These are phyloP conservation scores for Phytopythium cucurbitacearum DNA, from an alignment of 352 stramenopile species.

Conservation along the genomic window DNA sequence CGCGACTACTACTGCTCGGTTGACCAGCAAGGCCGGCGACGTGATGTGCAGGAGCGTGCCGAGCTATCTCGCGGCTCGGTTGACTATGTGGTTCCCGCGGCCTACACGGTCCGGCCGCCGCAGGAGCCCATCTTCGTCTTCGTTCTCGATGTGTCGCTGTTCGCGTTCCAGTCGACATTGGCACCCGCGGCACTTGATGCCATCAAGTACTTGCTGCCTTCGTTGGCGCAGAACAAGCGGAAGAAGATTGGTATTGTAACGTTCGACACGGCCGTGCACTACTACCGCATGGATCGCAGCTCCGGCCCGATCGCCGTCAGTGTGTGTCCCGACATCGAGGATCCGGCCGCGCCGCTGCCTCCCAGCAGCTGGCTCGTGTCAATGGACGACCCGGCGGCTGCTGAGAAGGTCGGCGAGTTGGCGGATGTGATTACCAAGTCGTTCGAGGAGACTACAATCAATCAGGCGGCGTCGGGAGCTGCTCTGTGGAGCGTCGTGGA, in stretches of 20 bases:
- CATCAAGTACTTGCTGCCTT: conserved; percentile 77
- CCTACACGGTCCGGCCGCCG: conserved; percentile 79
- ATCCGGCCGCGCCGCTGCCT: conserved; percentile 67
- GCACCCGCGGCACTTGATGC: conserved; percentile 54
- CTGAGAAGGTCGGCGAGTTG: conserved; percentile 66
- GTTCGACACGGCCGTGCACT: conserved; percentile 81
- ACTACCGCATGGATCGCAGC: conserved; percentile 78
- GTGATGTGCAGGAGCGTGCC: conserved; percentile 71
- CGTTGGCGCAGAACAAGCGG: conserved; percentile 71
- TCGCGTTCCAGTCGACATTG: conserved; percentile 75
- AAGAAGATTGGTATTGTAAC: conserved; percentile 89
- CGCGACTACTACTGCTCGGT: conserved; percentile 86
- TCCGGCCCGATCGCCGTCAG: conserved; percentile 58
- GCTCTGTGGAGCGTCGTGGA: conserved; percentile 79
- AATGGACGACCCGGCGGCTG: conserved; percentile 69
- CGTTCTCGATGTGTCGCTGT: conserved; percentile 83
- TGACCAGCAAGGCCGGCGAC: conserved; percentile 80
- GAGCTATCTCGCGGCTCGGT: conserved; percentile 82
- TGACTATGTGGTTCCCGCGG: conserved; percentile 78
- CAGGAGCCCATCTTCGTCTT: conserved; percentile 88
- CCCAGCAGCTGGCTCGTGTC: conserved; percentile 78
- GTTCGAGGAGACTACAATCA: conserved; percentile 69
- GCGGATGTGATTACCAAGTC: conserved; percentile 64
- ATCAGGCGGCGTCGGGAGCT: conserved; percentile 71
- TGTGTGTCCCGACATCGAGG: conserved; percentile 77